A percentile compares a stretch with the other conserved stretches of the same genome.
These are phyloP conservation scores for Suillus subluteus DNA, from an alignment of 768 basidiomycete species.

Conservation along the genomic window DNA sequence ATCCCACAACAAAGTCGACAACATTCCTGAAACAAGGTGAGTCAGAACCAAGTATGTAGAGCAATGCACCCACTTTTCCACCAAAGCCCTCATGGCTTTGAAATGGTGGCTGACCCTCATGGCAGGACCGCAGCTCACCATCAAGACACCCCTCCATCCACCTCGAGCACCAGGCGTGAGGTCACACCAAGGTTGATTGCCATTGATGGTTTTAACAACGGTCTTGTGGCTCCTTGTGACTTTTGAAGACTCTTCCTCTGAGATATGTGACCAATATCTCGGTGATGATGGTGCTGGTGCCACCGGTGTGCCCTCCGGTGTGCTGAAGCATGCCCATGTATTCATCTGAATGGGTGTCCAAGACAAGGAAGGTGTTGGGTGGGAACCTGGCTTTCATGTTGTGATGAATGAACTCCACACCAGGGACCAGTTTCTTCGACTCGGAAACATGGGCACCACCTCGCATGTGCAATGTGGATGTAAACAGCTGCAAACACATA, in stretches of 20 bases:
- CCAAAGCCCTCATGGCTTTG: not conserved
- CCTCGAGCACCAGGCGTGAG: not conserved
- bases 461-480: not conserved
- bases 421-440: not conserved
- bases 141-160: not conserved
- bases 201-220: not conserved
- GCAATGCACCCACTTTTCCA: accelerated
- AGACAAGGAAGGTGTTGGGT: not conserved
- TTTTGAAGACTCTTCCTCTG: not conserved
- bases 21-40: not conserved
- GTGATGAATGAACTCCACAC: not conserved
- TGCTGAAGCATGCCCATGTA: not conserved
- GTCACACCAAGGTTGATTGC: not conserved
- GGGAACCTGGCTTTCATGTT: not conserved
- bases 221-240: not conserved
- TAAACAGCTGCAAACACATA: not conserved
- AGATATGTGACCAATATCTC: not conserved
- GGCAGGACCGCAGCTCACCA: slow-evolving; percentile 1
- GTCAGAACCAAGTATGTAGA: accelerated
- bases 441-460: not conserved
- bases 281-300: not conserved
- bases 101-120: not conserved
- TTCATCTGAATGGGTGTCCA: slow-evolving; percentile 1
- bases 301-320: not conserved
- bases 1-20: slow-evolving; percentile 1